phyloP scores from a whole-genome alignment of 768 basidiomycete species.

The Termitomyces sp. region DNA sequence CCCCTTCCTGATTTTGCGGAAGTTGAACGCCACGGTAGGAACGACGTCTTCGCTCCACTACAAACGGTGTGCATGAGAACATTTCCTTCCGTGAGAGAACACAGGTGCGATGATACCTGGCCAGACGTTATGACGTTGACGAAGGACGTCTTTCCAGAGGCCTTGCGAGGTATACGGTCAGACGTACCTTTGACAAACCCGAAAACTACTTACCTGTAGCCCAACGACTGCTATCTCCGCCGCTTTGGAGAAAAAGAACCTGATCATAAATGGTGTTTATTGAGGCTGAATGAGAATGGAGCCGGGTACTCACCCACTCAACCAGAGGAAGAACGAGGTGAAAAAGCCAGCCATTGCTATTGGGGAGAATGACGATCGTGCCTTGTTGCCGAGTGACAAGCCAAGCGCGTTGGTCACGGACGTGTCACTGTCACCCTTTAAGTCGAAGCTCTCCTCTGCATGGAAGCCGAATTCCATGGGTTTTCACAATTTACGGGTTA shows the following conservation, averaged over 20 bases:
- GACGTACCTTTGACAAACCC: background rate
- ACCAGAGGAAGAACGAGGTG: slow-evolving; percentile 39
- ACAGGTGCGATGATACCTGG: slow-evolving; percentile 42
- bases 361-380: background rate
- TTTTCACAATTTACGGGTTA: too few relatives aligned
- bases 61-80: slow-evolving; percentile 3
- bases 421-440: background rate
- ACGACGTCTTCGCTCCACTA: slow-evolving; percentile 97
- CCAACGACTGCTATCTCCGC: slow-evolving; percentile 92
- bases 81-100: background rate
- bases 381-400: slow-evolving; percentile 1
- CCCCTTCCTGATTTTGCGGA: slow-evolving; percentile 82
- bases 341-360: slow-evolving; percentile 36
- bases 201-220: slow-evolving; percentile 53
- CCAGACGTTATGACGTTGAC: slow-evolving; percentile 90
- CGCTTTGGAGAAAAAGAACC: slow-evolving; percentile 82
- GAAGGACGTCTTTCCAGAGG: slow-evolving; percentile 93
- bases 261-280: slow-evolving; percentile 17
- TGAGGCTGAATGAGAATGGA: background rate
- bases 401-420: background rate
- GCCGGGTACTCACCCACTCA: slow-evolving; percentile 30
- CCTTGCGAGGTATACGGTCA: slow-evolving; percentile 36
- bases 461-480: too few relatives aligned
- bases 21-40: slow-evolving; percentile 91
- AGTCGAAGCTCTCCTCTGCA: too few relatives aligned